Percentiles rank a stretch among this genome's conserved stretches.
phyloP scores from a whole-genome alignment of 176 grass and related monocot genomes.

The Calamus simplicifolius region DNA sequence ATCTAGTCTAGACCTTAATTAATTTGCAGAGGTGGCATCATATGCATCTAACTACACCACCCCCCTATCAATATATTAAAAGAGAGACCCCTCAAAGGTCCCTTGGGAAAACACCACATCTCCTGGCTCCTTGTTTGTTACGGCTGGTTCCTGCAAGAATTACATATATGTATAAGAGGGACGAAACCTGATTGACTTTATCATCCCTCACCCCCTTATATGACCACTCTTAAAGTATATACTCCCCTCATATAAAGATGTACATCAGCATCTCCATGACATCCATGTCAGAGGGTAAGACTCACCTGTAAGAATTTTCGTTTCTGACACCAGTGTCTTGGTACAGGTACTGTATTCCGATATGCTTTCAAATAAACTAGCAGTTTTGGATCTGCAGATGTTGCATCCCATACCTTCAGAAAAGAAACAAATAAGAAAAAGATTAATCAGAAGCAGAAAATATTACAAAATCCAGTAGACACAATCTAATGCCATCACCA shows the following conservation, averaged over 20 bases:
- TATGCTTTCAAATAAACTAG: slow-evolving; percentile 78
- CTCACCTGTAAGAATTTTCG: slow-evolving; percentile 85
- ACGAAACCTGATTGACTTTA: slow-evolving; percentile 43
- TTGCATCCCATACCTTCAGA: slow-evolving; percentile 86
- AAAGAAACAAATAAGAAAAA: background rate
- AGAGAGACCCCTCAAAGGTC: slow-evolving; percentile 28
- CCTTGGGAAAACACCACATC: slow-evolving; percentile 29
- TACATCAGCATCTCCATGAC: slow-evolving; percentile 10
- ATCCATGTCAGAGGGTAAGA: slow-evolving; percentile 11
- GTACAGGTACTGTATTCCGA: slow-evolving; percentile 81
- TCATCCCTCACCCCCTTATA: slow-evolving; percentile 20
- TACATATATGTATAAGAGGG: slow-evolving; percentile 75
- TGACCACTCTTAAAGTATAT: slow-evolving; percentile 7
- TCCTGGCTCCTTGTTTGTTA: slow-evolving; percentile 47
- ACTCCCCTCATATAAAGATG: slow-evolving; percentile 2
- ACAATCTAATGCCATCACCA: background rate
- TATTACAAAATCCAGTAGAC: background rate
- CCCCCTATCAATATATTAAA: slow-evolving; percentile 20
- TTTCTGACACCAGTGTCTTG: slow-evolving; percentile 88
- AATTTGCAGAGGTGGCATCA: slow-evolving; percentile 15
- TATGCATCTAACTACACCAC: slow-evolving; percentile 41
- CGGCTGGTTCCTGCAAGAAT: slow-evolving; percentile 61
- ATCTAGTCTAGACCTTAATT: slow-evolving; percentile 18
- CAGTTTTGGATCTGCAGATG: slow-evolving; percentile 67
- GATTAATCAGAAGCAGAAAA: background rate